Percentiles rank a stretch among this genome's conserved stretches.
These are phyloP conservation scores for Aspergillus proliferans DNA, from an alignment of 2,329 filamentous ascomycete species.

Conservation along the genomic window DNA sequence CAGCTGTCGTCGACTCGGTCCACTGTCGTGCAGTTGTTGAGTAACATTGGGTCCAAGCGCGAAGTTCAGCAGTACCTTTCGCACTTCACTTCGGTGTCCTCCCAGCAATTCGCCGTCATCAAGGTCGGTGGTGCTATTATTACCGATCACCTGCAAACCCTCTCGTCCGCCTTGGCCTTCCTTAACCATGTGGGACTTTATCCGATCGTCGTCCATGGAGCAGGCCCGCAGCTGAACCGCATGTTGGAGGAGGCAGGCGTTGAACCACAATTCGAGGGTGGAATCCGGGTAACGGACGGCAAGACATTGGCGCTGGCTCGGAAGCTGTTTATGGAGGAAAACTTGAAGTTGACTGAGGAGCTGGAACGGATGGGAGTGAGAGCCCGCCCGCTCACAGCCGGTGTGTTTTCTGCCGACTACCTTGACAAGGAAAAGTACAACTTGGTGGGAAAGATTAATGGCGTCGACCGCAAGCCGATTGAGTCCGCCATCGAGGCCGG, in stretches of 20 bases:
- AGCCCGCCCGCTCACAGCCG: slow-evolving; percentile 79
- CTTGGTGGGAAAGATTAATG: slow-evolving; percentile 89
- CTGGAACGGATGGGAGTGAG: slow-evolving; percentile 85
- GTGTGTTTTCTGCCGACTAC: slow-evolving; percentile 89
- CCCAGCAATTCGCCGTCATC: slow-evolving; percentile 95
- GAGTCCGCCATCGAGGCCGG: slow-evolving; percentile 86
- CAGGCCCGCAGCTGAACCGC: slow-evolving; percentile 89
- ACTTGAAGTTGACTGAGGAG: slow-evolving; percentile 83
- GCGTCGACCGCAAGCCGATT: slow-evolving; percentile 84
- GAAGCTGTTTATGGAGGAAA: slow-evolving; percentile 92
- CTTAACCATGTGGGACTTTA: slow-evolving; percentile 91
- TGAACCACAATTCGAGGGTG: slow-evolving; percentile 92
- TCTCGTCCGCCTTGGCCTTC: slow-evolving; percentile 83
- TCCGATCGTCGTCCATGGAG: slow-evolving; percentile 92
- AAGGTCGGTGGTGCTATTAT: slow-evolving; percentile 97
- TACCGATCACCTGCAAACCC: slow-evolving; percentile 85
- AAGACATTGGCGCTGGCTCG: slow-evolving; percentile 88
- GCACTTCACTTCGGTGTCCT: slow-evolving; percentile 93
- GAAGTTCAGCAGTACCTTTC: slow-evolving; percentile 97
- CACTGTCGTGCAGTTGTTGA: slow-evolving; percentile 82
- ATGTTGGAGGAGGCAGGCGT: slow-evolving; percentile 84
- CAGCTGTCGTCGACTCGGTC: slow-evolving; percentile 61
- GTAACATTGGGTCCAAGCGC: slow-evolving; percentile 91
- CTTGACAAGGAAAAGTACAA: slow-evolving; percentile 95
- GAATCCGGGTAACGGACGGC: slow-evolving; percentile 89